Conservation (phyloP, 2,329 filamentous ascomycete genomes). For the Fusarium sublunatum region DNA sequence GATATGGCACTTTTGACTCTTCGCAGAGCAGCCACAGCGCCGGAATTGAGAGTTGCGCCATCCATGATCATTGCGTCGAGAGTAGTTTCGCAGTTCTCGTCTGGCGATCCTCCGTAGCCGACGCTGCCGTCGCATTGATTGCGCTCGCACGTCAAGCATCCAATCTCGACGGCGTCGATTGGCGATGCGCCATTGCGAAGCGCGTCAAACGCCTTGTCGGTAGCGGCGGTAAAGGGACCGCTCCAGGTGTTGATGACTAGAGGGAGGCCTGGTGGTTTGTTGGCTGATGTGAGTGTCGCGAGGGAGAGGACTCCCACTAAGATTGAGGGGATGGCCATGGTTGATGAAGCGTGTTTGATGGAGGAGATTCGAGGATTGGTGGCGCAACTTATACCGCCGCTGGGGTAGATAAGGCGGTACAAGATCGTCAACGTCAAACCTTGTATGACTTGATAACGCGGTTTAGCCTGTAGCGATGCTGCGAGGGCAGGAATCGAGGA, state of each 20-base stretch:
- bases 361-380: slow-evolving; percentile 14
- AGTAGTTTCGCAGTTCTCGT: slow-evolving; percentile 67
- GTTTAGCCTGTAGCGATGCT: slow-evolving; percentile 11
- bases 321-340: slow-evolving; percentile 18
- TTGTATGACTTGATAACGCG: slow-evolving; percentile 20
- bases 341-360: not conserved
- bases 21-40: slow-evolving; percentile 64
- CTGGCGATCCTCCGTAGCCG: slow-evolving; percentile 65
- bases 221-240: slow-evolving; percentile 63
- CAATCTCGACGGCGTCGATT: slow-evolving; percentile 64
- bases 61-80: slow-evolving; percentile 71
- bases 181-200: slow-evolving; percentile 53
- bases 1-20: slow-evolving; percentile 61
- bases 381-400: slow-evolving; percentile 30
- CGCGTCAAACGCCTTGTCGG: slow-evolving; percentile 60
- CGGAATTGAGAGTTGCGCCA: slow-evolving; percentile 63
- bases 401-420: slow-evolving; percentile 14
- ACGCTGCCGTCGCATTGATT: slow-evolving; percentile 66
- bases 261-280: slow-evolving; percentile 56
- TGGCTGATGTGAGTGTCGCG: slow-evolving; percentile 19
- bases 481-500: slow-evolving; percentile 22
- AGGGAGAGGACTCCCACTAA: slow-evolving; percentile 26
- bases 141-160: slow-evolving; percentile 63
- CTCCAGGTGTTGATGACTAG: slow-evolving; percentile 67
- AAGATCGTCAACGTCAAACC: slow-evolving; percentile 11